These are phyloP conservation scores for Heterobasidion annosum DNA, from an alignment of 1,284 basidiomycete genomes.

Conservation along the genomic window DNA sequence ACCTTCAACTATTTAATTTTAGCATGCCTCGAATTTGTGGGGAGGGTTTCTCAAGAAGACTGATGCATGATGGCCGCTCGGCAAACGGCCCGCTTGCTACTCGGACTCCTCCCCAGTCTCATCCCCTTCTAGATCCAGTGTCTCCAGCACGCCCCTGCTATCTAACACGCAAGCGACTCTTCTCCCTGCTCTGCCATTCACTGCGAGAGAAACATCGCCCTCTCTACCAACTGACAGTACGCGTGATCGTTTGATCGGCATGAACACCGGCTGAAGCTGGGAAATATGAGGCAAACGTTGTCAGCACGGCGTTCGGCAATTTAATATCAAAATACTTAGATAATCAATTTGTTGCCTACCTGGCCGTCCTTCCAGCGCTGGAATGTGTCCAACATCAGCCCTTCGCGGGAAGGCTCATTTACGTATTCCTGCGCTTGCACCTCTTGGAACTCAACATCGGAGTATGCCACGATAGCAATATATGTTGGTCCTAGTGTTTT, in stretches of 20 bases:
- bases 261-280: slow-evolving; percentile 17
- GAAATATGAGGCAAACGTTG: not conserved
- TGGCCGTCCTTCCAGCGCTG: slow-evolving; percentile 43
- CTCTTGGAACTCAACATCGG: slow-evolving; percentile 45
- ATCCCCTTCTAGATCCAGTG: slow-evolving; percentile 69
- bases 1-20: not conserved
- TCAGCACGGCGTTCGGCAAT: not conserved
- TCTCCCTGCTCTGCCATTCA: slow-evolving; percentile 67
- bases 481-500: slow-evolving; percentile 33
- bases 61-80: not conserved
- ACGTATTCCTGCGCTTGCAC: slow-evolving; percentile 39
- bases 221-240: slow-evolving; percentile 40
- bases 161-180: slow-evolving; percentile 69
- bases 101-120: slow-evolving; percentile 42
- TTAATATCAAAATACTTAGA: not conserved
- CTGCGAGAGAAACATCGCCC: slow-evolving; percentile 49
- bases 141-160: slow-evolving; percentile 52
- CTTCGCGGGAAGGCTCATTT: slow-evolving; percentile 46
- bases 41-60: not conserved
- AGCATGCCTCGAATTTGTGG: too few relatives aligned
- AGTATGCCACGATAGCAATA: slow-evolving; percentile 53
- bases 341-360: slow-evolving; percentile 24
- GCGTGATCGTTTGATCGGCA: slow-evolving; percentile 50
- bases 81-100: slow-evolving; percentile 21
- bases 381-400: slow-evolving; percentile 49